Conservation (phyloP, 306 rosid genomes). For the Fragaria nilgerrensis region DNA sequence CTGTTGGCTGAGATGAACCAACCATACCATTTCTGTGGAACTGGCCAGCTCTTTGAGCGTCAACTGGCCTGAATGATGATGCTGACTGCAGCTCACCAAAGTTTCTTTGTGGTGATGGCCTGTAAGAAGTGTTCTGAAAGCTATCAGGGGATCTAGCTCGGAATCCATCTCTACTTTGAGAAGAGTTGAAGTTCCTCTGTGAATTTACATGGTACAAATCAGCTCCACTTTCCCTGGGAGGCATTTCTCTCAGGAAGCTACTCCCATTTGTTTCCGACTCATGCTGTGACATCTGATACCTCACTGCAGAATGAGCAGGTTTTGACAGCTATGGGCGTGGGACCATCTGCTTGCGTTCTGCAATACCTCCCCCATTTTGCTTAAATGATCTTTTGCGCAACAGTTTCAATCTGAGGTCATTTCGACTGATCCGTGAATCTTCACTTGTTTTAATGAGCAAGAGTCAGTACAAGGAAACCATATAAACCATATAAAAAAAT, state of each 20-base stretch:
- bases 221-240: constrained; percentile 35
- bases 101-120: constrained; percentile 40
- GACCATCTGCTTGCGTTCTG: constrained; percentile 29
- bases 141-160: constrained; percentile 41
- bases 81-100: constrained; percentile 26
- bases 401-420: constrained; percentile 61
- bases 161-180: constrained; percentile 27
- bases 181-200: constrained; percentile 25
- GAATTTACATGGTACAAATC: constrained; percentile 34
- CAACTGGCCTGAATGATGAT: constrained; percentile 29
- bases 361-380: constrained; percentile 22
- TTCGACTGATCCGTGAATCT: constrained; percentile 37
- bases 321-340: constrained; percentile 22
- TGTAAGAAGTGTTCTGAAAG: constrained; percentile 18
- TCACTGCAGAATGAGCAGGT: constrained; percentile 27
- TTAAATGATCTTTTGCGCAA: constrained; percentile 42
- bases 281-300: constrained; percentile 25
- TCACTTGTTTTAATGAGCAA: constrained; percentile 21
- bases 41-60: constrained; percentile 34
- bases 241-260: constrained; percentile 15
- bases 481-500: not conserved
- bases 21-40: constrained; percentile 28
- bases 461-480: constrained; percentile 15
- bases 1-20: constrained; percentile 31
- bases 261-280: constrained; percentile 31